Percentiles rank a stretch among this genome's conserved stretches.
Conservation (phyloP, 2,329 filamentous ascomycete species). For the Penicillium sp. region DNA sequence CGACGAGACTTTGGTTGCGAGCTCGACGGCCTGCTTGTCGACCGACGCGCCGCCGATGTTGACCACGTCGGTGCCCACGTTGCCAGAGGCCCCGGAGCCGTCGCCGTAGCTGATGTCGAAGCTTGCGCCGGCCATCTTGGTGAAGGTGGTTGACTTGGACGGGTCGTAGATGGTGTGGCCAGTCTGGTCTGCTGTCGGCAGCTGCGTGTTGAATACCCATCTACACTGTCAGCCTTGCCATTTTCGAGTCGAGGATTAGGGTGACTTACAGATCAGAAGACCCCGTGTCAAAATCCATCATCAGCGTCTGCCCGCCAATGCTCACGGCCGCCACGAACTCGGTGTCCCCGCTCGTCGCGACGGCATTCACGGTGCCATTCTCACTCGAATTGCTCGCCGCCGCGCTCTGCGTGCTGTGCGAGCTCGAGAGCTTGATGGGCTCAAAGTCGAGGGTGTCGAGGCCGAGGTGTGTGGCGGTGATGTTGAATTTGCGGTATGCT, state of each 20-base stretch:
- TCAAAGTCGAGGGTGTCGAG: constrained; percentile 33
- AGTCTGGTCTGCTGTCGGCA: constrained; percentile 42
- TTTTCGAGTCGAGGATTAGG: too few relatives aligned
- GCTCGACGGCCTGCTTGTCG: constrained; percentile 61
- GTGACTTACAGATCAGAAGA: constrained; percentile 64
- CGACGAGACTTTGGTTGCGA: constrained; percentile 57
- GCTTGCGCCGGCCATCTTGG: constrained; percentile 45
- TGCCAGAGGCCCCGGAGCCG: constrained; percentile 58
- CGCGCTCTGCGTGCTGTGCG: constrained; percentile 16
- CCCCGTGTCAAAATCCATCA: constrained; percentile 72
- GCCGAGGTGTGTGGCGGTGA: constrained; percentile 44
- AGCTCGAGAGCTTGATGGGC: constrained; percentile 20
- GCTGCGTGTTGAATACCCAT: constrained; percentile 66
- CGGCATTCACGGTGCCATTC: constrained; percentile 34
- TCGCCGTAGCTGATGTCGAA: constrained; percentile 70
- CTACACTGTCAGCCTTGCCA: too few relatives aligned
- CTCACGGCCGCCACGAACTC: constrained; percentile 67
- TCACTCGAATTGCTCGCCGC: not conserved
- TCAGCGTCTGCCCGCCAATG: constrained; percentile 66
- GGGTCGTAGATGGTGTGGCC: constrained; percentile 57
- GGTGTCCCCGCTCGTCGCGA: constrained; percentile 62
- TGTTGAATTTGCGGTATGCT: constrained; percentile 65
- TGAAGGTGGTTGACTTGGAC: constrained; percentile 49
- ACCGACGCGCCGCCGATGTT: constrained; percentile 63
- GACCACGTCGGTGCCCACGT: constrained; percentile 64